Base-by-base conservation (phyloP, 306 rosid species). In the Rosa persica region DNA sequence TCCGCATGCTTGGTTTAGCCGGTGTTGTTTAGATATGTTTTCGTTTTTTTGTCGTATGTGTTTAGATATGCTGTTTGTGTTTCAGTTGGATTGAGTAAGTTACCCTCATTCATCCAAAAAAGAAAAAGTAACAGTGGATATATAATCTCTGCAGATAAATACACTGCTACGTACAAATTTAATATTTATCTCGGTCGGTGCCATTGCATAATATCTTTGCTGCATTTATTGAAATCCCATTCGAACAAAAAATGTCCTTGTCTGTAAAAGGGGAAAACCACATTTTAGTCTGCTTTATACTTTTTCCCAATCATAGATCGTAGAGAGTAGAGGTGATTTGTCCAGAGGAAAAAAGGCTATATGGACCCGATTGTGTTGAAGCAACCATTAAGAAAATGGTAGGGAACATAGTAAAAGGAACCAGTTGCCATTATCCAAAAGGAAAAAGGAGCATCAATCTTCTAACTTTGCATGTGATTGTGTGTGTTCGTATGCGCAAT, bases 171-270 rank as follows among this genome's bases (percentile, higher is more conserved):
- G 3, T 66, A 12, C 67, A 66, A 10, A 15, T 13, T 34, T 0
- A 16, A 34, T 30, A 64, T 42, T 36, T 36, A 36, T 54, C 48
- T 11, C 38, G 47, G 76, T 36, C 76, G 76, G 77, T 73, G 67
- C 49, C 38, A 6, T 38, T 61, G 64, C 47, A 38, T 73, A 36
- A 40, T 36, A 73, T 40, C 17, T 12, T 16, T 23, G 68, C 55
- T 23, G 69, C 69, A 58, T 42, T 19, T 42, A 23, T 74, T 16
- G 4, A 39, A 23, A 58, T 42, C 47, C 12, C 16, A 40, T 39
- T 42, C 39, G 61, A 74, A 40, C 54, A 62, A 62, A 62, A 23
- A 73, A 13, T 39, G 76, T 54, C 49, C 38, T 42, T 57, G 23
- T 64, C 55, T 23, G 27, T 19, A 42, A 73, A 74, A 36, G 23